These are phyloP conservation scores for Chamaenerion angustifolium DNA, from an alignment of 345 rosid genomes.

Conservation along the genomic window DNA sequence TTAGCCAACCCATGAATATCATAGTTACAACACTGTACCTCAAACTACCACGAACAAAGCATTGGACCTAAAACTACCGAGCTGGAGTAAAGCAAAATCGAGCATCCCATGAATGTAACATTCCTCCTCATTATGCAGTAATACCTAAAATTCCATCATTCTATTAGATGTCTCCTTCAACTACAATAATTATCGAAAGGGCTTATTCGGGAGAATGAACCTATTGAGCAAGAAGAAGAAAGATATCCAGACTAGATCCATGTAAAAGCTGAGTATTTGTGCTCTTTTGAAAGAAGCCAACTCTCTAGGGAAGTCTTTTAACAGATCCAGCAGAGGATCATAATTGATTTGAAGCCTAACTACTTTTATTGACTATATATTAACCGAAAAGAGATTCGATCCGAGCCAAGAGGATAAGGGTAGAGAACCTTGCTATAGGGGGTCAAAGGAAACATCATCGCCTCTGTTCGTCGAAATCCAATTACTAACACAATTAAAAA, in stretches of 20 bases:
- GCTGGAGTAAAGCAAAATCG: slow-evolving; percentile 77
- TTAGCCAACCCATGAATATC: no score
- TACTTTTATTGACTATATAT: background rate
- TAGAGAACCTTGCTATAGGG: slow-evolving; percentile 46
- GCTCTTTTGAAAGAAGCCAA: slow-evolving; percentile 62
- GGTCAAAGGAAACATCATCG: slow-evolving; percentile 47
- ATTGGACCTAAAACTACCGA: no score
- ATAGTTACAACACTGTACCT: no score
- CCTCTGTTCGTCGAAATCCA: slow-evolving; percentile 49
- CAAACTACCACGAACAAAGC: no score
- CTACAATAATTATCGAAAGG: background rate
- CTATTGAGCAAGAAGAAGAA: slow-evolving; percentile 53
- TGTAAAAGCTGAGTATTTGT: slow-evolving; percentile 59
- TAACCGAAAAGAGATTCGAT: background rate
- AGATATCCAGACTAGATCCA: slow-evolving; percentile 54
- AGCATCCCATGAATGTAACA: slow-evolving; percentile 66
- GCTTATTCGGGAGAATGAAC: slow-evolving; percentile 13
- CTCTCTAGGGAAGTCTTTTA: slow-evolving; percentile 60
- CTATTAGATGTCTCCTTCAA: no score
- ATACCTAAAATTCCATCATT: slow-evolving; percentile 26
- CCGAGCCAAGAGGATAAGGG: background rate
- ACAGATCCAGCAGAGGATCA: slow-evolving; percentile 34
- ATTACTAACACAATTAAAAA: slow-evolving; percentile 40
- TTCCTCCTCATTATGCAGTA: slow-evolving; percentile 49
- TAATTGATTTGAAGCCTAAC: background rate